These are phyloP conservation scores for Brassica cretica DNA, from an alignment of 345 rosid species.

Conservation along the genomic window DNA sequence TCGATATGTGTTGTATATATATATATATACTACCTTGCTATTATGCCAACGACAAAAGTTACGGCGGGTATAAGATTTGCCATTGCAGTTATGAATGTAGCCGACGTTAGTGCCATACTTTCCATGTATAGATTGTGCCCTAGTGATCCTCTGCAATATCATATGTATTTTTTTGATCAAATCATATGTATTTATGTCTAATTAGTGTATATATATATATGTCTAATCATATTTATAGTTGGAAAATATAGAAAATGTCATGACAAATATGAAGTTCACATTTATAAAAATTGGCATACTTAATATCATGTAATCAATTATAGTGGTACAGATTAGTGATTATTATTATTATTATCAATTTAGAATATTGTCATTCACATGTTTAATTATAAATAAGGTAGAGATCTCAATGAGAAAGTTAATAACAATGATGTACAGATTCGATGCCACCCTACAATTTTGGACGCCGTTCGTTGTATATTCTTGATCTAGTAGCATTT, in stretches of 20 bases:
- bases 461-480: not conserved
- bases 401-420: not conserved
- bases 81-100: constrained; percentile 50
- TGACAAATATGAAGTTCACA: too few species aligned
- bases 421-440: not conserved
- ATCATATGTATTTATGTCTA: not conserved
- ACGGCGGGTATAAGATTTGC: constrained; percentile 42
- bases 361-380: not conserved
- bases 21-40: constrained; percentile 25
- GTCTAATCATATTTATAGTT: not conserved
- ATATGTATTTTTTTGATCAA: not conserved
- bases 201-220: not conserved
- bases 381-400: not conserved
- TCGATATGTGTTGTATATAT: not conserved
- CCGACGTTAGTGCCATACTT: constrained; percentile 51
- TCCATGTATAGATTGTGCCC: constrained; percentile 39
- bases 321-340: not conserved
- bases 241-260: not conserved
- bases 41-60: constrained; percentile 50
- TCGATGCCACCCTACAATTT: not conserved
- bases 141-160: constrained; percentile 45
- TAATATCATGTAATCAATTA: not conserved
- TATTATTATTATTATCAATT: not conserved
- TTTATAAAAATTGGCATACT: not conserved
- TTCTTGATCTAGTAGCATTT: not conserved